phyloP scores from a whole-genome alignment of 1,139 yeast genomes.

The Pichia sp. region DNA sequence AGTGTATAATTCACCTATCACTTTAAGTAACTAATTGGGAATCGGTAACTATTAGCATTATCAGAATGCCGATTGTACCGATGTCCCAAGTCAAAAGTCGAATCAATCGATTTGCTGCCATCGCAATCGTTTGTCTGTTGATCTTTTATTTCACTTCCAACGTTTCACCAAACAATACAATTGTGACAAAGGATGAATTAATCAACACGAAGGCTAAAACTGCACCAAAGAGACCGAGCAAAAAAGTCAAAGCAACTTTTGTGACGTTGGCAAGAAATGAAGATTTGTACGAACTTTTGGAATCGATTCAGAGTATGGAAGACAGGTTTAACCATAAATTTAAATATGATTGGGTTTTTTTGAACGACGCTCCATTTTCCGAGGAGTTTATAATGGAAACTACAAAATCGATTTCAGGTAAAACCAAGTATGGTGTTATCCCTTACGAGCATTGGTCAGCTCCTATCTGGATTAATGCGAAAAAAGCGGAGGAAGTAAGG shows the following conservation, averaged over 20 bases:
- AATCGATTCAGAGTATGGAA: constrained; percentile 61
- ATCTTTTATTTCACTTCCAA: constrained; percentile 2
- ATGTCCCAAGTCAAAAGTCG: constrained; percentile 4
- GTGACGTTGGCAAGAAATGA: constrained; percentile 65
- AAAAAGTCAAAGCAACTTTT: constrained; percentile 52
- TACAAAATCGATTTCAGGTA: constrained; percentile 38
- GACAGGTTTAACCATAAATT: constrained; percentile 64
- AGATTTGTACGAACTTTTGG: constrained; percentile 54
- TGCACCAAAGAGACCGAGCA: neutral
- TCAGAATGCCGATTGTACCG: neutral
- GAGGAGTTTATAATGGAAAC: constrained; percentile 39
- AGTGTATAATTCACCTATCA: too few species aligned
- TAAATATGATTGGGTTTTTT: constrained; percentile 70
- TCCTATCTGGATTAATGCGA: constrained; percentile 57
- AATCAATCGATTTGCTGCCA: neutral
- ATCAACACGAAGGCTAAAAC: neutral
- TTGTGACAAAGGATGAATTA: neutral
- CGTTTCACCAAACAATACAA: neutral
- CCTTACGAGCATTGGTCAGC: constrained; percentile 46
- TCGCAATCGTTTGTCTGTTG: constrained; percentile 4
- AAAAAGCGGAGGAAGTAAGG: constrained; percentile 55
- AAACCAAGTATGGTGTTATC: constrained; percentile 41
- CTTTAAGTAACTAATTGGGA: too few species aligned
- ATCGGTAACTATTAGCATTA: too few species aligned
- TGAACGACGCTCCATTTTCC: constrained; percentile 50